A percentile compares a stretch with the other conserved stretches of the same genome.
Evolutionary conservation across 202 grass and related monocot genomes (phyloP).

Genomic region (Eragrostis tef): DNA sequence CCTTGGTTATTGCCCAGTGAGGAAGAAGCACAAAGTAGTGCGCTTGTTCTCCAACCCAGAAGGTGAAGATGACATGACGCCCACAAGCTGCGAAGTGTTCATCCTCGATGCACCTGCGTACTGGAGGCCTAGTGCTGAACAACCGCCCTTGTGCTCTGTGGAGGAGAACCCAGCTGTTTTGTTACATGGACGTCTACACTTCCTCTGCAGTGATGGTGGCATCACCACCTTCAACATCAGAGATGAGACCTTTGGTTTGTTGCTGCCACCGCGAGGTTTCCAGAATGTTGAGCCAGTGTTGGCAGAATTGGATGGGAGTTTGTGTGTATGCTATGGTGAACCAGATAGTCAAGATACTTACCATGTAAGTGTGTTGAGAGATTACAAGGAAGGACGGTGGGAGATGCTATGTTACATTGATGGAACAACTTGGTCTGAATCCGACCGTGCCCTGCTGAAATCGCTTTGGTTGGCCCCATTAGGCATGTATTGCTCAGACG

Average conservation of each 20-base stretch:
- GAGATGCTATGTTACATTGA: slow-evolving; percentile 28
- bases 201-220: not conserved
- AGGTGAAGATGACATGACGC: not conserved
- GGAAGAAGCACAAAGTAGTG: slow-evolving; percentile 14
- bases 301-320: slow-evolving; percentile 38
- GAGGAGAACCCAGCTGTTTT: not conserved
- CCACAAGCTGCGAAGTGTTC: slow-evolving; percentile 2
- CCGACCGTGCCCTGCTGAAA: not conserved
- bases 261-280: not conserved
- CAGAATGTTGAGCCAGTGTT: not conserved
- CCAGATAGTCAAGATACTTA: not conserved
- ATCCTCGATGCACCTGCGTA: slow-evolving; percentile 2
- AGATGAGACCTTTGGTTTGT: slow-evolving; percentile 17
- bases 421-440: not conserved
- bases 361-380: not conserved
- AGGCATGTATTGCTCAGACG: not conserved
- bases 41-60: not conserved
- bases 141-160: not conserved
- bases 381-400: slow-evolving; percentile 4
- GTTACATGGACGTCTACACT: slow-evolving; percentile 24
- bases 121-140: slow-evolving; percentile 19
- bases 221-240: slow-evolving; percentile 27
- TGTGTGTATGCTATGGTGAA: slow-evolving; percentile 8
- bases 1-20: not conserved
- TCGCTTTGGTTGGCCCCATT: slow-evolving; percentile 6